Evolutionary conservation across 2,329 filamentous ascomycete genomes (phyloP).

Genomic region (Phaeosphaeria sp.): DNA sequence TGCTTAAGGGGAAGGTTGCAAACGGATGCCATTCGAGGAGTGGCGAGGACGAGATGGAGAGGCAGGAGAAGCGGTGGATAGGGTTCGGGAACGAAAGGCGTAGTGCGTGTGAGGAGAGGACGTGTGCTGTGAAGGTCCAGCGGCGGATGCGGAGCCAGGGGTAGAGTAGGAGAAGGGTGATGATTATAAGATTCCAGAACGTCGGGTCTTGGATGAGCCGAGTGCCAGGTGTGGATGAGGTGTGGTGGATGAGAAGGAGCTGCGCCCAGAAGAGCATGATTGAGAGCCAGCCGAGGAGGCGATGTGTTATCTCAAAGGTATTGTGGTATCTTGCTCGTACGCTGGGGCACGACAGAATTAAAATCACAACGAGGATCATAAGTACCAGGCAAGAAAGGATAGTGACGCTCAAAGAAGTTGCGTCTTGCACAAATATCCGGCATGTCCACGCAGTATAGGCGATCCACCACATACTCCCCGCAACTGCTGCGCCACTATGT

Average conservation of each 20-base stretch:
- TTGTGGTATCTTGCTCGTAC: conserved; percentile 37
- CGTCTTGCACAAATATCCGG: conserved; percentile 23
- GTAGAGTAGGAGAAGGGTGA: conserved; percentile 70
- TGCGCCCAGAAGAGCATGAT: conserved; percentile 39
- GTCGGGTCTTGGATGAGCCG: conserved; percentile 23
- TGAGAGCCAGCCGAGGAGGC: conserved; percentile 42
- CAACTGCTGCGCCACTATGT: conserved; percentile 41
- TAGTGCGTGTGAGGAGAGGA: conserved; percentile 74
- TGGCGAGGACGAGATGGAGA: conserved; percentile 37
- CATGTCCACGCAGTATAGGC: conserved; percentile 45
- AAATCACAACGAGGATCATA: conserved; percentile 27
- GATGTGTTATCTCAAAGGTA: conserved; percentile 43
- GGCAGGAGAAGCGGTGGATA: conserved; percentile 39
- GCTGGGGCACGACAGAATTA: conserved; percentile 30
- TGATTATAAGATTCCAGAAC: conserved; percentile 72
- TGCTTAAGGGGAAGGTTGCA: conserved; percentile 40
- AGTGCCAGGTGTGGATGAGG: background rate
- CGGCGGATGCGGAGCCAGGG: conserved; percentile 77
- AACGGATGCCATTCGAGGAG: conserved; percentile 47
- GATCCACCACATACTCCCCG: conserved; percentile 52
- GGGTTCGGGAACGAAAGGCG: conserved; percentile 61
- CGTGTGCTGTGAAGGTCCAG: conserved; percentile 69
- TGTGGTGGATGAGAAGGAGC: conserved; percentile 21
- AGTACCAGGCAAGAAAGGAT: conserved; percentile 28
- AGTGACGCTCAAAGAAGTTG: conserved; percentile 18